Evolutionary conservation across 768 basidiomycete genomes (phyloP).

Genomic region (Filobasidium floriforme): DNA sequence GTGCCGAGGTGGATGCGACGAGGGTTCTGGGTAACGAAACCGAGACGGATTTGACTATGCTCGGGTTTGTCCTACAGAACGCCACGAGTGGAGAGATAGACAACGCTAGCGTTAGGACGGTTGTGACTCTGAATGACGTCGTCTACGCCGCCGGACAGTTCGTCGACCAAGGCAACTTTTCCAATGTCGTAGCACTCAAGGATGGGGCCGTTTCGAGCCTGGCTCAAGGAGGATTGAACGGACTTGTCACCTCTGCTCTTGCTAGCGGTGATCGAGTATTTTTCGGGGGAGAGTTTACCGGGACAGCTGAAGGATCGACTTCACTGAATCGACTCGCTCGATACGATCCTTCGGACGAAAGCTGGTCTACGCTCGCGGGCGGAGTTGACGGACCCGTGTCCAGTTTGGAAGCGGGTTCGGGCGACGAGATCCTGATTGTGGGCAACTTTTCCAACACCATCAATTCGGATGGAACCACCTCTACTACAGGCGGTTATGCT

Average conservation of each 20-base stretch:
- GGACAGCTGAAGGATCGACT: slow-evolving; percentile 54
- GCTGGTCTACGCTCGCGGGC: slow-evolving; percentile 63
- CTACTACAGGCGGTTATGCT: slow-evolving; percentile 58
- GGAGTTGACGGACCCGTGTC: slow-evolving; percentile 73
- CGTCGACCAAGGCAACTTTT: slow-evolving; percentile 50
- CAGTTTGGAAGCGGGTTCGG: slow-evolving; percentile 50
- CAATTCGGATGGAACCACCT: slow-evolving; percentile 43
- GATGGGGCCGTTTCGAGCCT: slow-evolving; percentile 52
- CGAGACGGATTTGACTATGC: slow-evolving; percentile 59
- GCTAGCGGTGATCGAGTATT: slow-evolving; percentile 54
- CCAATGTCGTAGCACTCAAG: slow-evolving; percentile 67
- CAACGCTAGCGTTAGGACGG: slow-evolving; percentile 31
- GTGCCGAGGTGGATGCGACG: slow-evolving; percentile 53
- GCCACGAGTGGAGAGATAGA: background rate
- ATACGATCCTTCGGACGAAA: slow-evolving; percentile 60
- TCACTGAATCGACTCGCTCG: slow-evolving; percentile 16
- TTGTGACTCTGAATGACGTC: slow-evolving; percentile 58
- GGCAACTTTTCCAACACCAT: slow-evolving; percentile 65
- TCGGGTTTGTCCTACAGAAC: slow-evolving; percentile 33
- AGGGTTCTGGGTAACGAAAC: slow-evolving; percentile 59
- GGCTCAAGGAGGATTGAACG: slow-evolving; percentile 67
- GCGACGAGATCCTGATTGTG: slow-evolving; percentile 49
- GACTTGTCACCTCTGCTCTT: slow-evolving; percentile 62
- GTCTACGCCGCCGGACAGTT: slow-evolving; percentile 75
- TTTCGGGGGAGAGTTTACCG: slow-evolving; percentile 80